Evolutionary conservation across 768 basidiomycete genomes (phyloP).

Genomic region (Tricholoma sp.): DNA sequence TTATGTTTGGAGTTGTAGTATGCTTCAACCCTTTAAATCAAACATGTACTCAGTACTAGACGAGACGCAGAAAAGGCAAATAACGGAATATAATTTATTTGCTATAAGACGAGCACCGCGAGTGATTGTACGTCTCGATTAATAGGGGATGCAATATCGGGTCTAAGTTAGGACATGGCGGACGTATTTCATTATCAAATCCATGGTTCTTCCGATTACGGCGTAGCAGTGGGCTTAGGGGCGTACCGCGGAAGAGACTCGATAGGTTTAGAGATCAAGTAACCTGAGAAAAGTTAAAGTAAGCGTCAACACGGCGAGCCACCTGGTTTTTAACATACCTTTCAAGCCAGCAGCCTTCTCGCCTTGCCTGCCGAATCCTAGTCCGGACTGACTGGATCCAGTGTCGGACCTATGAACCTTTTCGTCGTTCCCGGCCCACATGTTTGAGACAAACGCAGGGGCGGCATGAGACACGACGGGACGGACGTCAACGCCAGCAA

Average conservation of each 20-base stretch:
- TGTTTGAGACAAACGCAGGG: slow-evolving; percentile 32
- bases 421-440: slow-evolving; percentile 19
- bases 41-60: too few species aligned
- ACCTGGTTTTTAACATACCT: slow-evolving; percentile 30
- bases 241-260: slow-evolving; percentile 60
- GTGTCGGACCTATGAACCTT: slow-evolving; percentile 4
- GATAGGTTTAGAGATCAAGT: slow-evolving; percentile 55
- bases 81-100: slow-evolving; percentile 3
- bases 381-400: slow-evolving; percentile 38
- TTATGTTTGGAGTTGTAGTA: too few species aligned
- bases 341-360: slow-evolving; percentile 66
- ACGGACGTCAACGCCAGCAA: slow-evolving; percentile 30
- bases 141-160: background rate
- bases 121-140: background rate
- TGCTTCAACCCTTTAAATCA: too few species aligned
- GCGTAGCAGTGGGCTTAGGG: slow-evolving; percentile 23
- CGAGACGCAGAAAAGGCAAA: background rate
- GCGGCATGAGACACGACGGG: slow-evolving; percentile 27
- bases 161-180: background rate
- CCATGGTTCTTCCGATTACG: slow-evolving; percentile 4
- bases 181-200: background rate
- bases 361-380: slow-evolving; percentile 78
- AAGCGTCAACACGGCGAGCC: background rate
- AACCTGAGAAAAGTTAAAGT: slow-evolving; percentile 28
- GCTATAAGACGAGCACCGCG: slow-evolving; percentile 2